Evolutionary conservation across 768 basidiomycete genomes (phyloP).

Genomic region (Mycena metata): DNA sequence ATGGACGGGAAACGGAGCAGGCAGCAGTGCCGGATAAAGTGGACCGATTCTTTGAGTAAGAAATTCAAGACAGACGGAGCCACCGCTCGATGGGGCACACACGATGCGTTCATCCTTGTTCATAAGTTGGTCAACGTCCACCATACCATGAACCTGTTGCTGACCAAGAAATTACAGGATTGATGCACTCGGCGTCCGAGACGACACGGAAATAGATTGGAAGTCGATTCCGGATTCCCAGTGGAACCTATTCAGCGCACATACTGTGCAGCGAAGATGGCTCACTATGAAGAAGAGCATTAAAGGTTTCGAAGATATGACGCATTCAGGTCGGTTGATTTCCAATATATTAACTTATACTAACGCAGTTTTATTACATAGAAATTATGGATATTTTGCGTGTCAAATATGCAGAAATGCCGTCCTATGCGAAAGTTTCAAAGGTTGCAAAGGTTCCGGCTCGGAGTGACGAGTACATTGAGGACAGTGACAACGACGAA

Average conservation of each 20-base stretch:
- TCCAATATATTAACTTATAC: slow-evolving; percentile 16
- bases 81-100: slow-evolving; percentile 79
- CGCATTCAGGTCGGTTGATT: slow-evolving; percentile 71
- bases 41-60: slow-evolving; percentile 84
- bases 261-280: slow-evolving; percentile 85
- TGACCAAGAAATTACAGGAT: slow-evolving; percentile 60
- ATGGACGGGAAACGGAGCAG: slow-evolving; percentile 84
- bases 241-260: slow-evolving; percentile 90
- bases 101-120: slow-evolving; percentile 79
- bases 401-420: slow-evolving; percentile 77
- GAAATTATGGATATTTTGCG: slow-evolving; percentile 88
- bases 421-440: slow-evolving; percentile 54
- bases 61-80: slow-evolving; percentile 77
- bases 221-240: slow-evolving; percentile 77
- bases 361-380: slow-evolving; percentile 44
- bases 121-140: background rate
- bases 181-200: slow-evolving; percentile 77
- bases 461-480: slow-evolving; percentile 18
- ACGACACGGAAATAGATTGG: slow-evolving; percentile 91
- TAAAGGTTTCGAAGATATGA: slow-evolving; percentile 85
- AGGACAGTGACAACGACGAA: slow-evolving; percentile 25
- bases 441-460: slow-evolving; percentile 14
- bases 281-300: slow-evolving; percentile 82
- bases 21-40: slow-evolving; percentile 91
- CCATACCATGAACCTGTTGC: background rate